A percentile compares a stretch with the other conserved stretches of the same genome.
phyloP scores from a whole-genome alignment of 768 basidiomycete genomes.

The Neoboletus brunneissimus region DNA sequence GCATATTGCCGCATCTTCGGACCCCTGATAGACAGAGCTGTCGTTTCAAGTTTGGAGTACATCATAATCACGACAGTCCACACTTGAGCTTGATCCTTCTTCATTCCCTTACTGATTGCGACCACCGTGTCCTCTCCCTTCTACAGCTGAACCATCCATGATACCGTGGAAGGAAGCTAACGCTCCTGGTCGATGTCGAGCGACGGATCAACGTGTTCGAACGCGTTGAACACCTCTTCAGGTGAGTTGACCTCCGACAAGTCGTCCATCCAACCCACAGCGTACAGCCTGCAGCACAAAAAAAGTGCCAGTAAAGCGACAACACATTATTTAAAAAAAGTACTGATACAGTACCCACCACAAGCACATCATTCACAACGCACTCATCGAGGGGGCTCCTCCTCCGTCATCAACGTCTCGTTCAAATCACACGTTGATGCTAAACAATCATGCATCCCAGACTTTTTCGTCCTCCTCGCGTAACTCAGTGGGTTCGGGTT shows the following conservation, averaged over 20 bases:
- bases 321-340: not conserved
- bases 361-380: not conserved
- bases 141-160: not conserved
- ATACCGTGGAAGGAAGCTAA: not conserved
- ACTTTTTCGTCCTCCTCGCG: constrained; percentile 22
- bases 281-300: not conserved
- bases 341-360: not conserved
- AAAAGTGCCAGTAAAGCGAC: not conserved
- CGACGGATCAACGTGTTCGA: not conserved
- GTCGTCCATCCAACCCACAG: too few species aligned
- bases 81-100: too few species aligned
- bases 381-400: too few species aligned
- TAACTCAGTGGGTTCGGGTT: not conserved
- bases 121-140: too few species aligned
- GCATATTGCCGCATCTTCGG: too few species aligned
- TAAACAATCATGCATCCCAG: constrained; percentile 11
- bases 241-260: not conserved
- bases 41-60: too few species aligned
- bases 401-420: not conserved
- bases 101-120: too few species aligned
- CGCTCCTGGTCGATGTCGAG: not conserved
- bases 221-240: not conserved
- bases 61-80: too few species aligned
- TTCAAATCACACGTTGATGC: not conserved
- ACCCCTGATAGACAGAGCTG: too few species aligned